Percentiles rank a stretch among this genome's conserved stretches.
phyloP scores from a whole-genome alignment of 345 rosid genomes.

The Moringa oleifera region DNA sequence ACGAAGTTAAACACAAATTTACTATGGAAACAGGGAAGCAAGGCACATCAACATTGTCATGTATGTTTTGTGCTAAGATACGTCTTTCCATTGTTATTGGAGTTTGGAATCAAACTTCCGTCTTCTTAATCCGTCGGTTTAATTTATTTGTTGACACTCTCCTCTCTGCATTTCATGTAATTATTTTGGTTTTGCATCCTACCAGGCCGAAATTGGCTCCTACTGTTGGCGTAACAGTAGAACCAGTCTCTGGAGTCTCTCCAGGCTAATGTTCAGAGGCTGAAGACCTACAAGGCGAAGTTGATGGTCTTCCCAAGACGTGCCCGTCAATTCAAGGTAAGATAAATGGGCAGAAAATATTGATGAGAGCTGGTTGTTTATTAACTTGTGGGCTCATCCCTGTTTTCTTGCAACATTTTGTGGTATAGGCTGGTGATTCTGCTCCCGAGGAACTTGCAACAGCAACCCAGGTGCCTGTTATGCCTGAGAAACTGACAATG shows the following conservation, averaged over 20 bases:
- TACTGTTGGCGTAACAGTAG: constrained; percentile 61
- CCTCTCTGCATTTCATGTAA: neutral
- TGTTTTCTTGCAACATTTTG: neutral
- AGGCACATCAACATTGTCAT: too few species aligned
- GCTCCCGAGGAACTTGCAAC: constrained; percentile 68
- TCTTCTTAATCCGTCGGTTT: too few species aligned
- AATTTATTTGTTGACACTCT: too few species aligned
- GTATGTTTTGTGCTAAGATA: too few species aligned
- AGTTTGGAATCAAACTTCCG: too few species aligned
- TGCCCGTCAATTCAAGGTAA: constrained; percentile 64
- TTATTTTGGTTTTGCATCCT: neutral
- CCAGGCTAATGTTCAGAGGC: constrained; percentile 72
- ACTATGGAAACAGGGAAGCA: too few species aligned
- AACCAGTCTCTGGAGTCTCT: constrained; percentile 68
- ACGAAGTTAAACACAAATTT: too few species aligned
- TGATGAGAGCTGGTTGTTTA: neutral
- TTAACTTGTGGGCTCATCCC: neutral
- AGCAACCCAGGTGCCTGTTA: constrained; percentile 78
- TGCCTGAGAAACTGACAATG: constrained; percentile 43
- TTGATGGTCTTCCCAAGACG: constrained; percentile 85
- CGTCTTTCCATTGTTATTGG: too few species aligned
- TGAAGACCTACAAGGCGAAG: constrained; percentile 85
- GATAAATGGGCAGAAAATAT: neutral
- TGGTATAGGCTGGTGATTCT: constrained; percentile 80
- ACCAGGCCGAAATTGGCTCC: constrained; percentile 60